Base-by-base conservation (phyloP, 2,329 filamentous ascomycete species). In the Lasiodiplodia sp. region DNA sequence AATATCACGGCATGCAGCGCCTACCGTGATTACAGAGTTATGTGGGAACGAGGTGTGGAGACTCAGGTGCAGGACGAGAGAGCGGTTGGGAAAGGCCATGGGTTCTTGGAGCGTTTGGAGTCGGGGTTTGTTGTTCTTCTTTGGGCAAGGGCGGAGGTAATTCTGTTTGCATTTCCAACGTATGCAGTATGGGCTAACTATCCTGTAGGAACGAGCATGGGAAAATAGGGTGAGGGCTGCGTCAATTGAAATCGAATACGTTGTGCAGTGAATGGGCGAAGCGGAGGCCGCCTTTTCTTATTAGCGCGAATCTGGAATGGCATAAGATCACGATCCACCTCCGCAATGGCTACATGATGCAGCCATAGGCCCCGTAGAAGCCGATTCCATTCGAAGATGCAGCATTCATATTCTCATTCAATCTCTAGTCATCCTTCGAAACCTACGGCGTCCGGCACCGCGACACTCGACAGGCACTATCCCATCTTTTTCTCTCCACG, bases 261-360 rank as follows among this genome's bases (percentile, higher is more conserved):
- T 8, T 4, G 16, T 53, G 16, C 23, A 28, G 6, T 53, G 16
- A 31, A 34, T 16, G 23, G 5, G 5, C 16, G 1, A 44, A 44
- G 28, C 1, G 7, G 31, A 2, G 2, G 1, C 1, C 2, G 1
- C 31, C 2, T 1, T 31, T 10, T 7, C 7, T 31, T 10, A 0
- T 10, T 31, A 10, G 8, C 1, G 7, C 1, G 31, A 10, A 8
- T 31, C 2, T 2, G 8, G 8, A 1, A 2, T 31, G 31, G 31
- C 7, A 31, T 1, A 8, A 2, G 7, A 10, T 31, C 7, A 28
- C 23, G 23, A 23, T 23, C 23, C 23, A 23, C 23, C 23, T 23
- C 23, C 23, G 23, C 23, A 23, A 23, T 23, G 23, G 23, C 23
- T 23, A 23, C 23, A 23, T 23, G 23, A 23, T 23, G 23, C 23